Conservation (phyloP, 2,329 filamentous ascomycete species). For the Aspergillus terreus region DNA sequence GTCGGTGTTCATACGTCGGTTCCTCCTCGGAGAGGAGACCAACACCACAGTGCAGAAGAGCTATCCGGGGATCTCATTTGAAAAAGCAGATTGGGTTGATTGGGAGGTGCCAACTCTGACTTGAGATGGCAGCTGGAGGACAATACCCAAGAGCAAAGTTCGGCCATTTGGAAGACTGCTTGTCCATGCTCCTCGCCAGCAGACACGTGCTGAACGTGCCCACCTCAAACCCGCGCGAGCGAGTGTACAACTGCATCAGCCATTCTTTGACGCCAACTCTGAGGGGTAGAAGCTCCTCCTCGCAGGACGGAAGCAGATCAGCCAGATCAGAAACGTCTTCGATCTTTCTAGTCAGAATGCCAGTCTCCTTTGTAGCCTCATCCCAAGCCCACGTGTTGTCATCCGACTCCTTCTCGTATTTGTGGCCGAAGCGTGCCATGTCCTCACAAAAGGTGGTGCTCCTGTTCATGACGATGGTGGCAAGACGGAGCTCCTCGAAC, state of each 20-base stretch:
- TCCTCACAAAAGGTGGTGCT: conserved; percentile 20
- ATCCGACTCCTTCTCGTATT: too few relatives aligned
- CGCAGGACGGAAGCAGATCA: too few relatives aligned
- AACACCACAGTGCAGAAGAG: conserved; percentile 17
- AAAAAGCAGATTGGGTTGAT: conserved; percentile 2
- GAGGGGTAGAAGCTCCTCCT: neutral
- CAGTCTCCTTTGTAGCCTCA: too few relatives aligned
- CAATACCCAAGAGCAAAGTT: conserved; percentile 28
- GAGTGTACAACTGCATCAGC: conserved; percentile 42
- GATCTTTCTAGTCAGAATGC: too few relatives aligned
- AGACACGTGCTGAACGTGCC: conserved; percentile 44
- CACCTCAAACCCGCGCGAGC: conserved; percentile 52
- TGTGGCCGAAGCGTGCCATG: conserved; percentile 5
- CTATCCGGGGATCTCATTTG: conserved; percentile 6
- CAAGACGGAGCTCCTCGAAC: conserved; percentile 27
- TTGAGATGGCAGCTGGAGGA: neutral
- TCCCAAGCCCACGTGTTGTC: too few relatives aligned
- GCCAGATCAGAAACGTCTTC: too few relatives aligned
- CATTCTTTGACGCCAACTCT: conserved; percentile 40
- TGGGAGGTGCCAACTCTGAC: conserved; percentile 5
- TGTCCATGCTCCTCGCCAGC: conserved; percentile 43
- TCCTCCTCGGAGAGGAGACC: conserved; percentile 40
- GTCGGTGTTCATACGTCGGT: conserved; percentile 54
- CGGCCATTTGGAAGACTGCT: conserved; percentile 55
- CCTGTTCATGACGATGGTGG: conserved; percentile 29